These are phyloP conservation scores for Triticum dicoccoides DNA, from an alignment of 176 grass and related monocot genomes.

Conservation along the genomic window DNA sequence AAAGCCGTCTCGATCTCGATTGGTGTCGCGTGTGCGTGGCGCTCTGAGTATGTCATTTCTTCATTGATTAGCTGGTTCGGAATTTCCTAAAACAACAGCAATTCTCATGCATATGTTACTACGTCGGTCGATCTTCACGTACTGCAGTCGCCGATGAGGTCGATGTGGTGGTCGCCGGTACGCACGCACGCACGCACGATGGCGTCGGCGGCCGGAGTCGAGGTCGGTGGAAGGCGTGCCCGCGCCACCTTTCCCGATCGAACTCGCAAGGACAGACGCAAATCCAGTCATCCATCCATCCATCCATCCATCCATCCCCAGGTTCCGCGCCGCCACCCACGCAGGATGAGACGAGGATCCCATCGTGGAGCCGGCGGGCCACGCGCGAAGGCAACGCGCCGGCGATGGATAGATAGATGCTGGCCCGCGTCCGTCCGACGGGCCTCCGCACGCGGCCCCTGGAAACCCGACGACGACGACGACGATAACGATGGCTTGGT, in stretches of 20 bases:
- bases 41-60: no score
- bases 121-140: no score
- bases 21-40: no score
- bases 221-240: not conserved
- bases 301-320: not conserved
- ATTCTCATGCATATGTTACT: no score
- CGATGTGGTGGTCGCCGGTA: no score
- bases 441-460: not conserved
- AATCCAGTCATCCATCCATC: not conserved
- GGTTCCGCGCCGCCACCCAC: not conserved
- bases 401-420: no score
- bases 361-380: not conserved
- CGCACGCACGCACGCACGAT: no score
- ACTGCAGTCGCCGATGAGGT: no score
- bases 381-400: not conserved
- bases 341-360: no score
- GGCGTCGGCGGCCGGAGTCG: not conserved
- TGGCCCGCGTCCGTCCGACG: not conserved
- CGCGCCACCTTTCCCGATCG: not conserved
- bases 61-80: no score
- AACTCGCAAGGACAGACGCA: conserved; percentile 19
- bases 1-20: no score
- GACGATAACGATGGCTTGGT: not conserved
- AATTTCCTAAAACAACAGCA: no score
- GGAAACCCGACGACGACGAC: not conserved